Conservation (phyloP, 306 rosid species). For the Ochetophila trinervis region DNA sequence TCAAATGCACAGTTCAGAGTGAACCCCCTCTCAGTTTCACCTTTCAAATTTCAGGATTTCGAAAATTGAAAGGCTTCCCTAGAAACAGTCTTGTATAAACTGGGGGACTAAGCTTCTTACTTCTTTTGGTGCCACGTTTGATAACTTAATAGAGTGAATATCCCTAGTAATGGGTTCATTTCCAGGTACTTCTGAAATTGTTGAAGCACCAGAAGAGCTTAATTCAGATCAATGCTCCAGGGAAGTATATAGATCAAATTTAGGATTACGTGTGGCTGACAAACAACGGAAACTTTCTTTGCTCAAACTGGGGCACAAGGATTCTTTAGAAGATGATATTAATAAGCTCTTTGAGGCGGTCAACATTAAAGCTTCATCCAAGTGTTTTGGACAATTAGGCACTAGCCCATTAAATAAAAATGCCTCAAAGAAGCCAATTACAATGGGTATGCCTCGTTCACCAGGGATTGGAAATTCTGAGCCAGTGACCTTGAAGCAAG, state of each 20-base stretch:
- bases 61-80: slow-evolving; percentile 16
- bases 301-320: slow-evolving; percentile 56
- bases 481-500: slow-evolving; percentile 77
- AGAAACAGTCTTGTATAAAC: slow-evolving; percentile 26
- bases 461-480: slow-evolving; percentile 67
- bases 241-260: slow-evolving; percentile 19
- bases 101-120: slow-evolving; percentile 18
- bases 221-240: slow-evolving; percentile 39
- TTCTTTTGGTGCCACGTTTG: slow-evolving; percentile 9
- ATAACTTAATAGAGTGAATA: slow-evolving; percentile 10
- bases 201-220: slow-evolving; percentile 76
- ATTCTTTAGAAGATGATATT: slow-evolving; percentile 68
- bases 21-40: slow-evolving; percentile 4
- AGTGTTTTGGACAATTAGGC: slow-evolving; percentile 51
- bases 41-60: slow-evolving; percentile 15
- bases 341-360: slow-evolving; percentile 71
- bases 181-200: slow-evolving; percentile 82
- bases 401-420: slow-evolving; percentile 52
- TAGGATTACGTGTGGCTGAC: slow-evolving; percentile 30
- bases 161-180: slow-evolving; percentile 64
- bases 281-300: slow-evolving; percentile 43
- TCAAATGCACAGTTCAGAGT: slow-evolving; percentile 22
- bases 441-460: slow-evolving; percentile 56
- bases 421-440: slow-evolving; percentile 71
- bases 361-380: slow-evolving; percentile 52